Conservation (phyloP, 1,284 basidiomycete genomes). For the Takashimella koratensis region DNA sequence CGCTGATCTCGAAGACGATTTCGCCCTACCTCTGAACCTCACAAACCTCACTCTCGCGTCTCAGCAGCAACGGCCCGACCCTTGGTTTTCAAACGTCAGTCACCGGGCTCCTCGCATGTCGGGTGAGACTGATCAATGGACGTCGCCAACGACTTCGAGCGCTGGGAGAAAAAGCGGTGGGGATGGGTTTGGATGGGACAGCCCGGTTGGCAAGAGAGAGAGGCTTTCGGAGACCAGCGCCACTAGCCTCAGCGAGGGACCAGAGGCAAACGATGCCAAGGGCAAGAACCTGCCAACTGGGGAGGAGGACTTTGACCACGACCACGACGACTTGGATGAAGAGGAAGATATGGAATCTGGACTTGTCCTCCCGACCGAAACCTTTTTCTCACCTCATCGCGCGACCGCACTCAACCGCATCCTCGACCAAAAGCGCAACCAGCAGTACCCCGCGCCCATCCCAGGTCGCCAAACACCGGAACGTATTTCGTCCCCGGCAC, state of each 20-base stretch:
- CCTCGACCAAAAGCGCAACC: slow-evolving; percentile 42
- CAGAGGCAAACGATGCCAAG: slow-evolving; percentile 16
- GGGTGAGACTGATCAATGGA: slow-evolving; percentile 13
- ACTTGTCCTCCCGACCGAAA: slow-evolving; percentile 34
- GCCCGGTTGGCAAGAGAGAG: slow-evolving; percentile 11
- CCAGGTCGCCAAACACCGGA: slow-evolving; percentile 8
- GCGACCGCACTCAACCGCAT: slow-evolving; percentile 40
- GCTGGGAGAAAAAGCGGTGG: slow-evolving; percentile 16
- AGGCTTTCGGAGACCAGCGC: slow-evolving; percentile 35
- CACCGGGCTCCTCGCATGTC: slow-evolving; percentile 4
- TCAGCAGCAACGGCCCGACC: slow-evolving; percentile 7
- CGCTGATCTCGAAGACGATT: slow-evolving; percentile 35
- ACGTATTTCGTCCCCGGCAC: not conserved
- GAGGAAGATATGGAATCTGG: slow-evolving; percentile 43
- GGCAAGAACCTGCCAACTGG: not conserved
- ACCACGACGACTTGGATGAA: slow-evolving; percentile 15
- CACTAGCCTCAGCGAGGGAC: slow-evolving; percentile 35
- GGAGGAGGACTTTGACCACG: not conserved
- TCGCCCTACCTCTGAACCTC: slow-evolving; percentile 42
- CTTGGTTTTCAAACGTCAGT: not conserved
- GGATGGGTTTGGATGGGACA: slow-evolving; percentile 24
- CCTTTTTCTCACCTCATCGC: slow-evolving; percentile 35
- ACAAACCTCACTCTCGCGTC: slow-evolving; percentile 39
- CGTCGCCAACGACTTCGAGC: slow-evolving; percentile 24
- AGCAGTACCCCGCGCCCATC: slow-evolving; percentile 20